A percentile compares a stretch with the other conserved stretches of the same genome.
Conservation (phyloP, 1,284 basidiomycete genomes). For the Cyathus pygmaeus region DNA sequence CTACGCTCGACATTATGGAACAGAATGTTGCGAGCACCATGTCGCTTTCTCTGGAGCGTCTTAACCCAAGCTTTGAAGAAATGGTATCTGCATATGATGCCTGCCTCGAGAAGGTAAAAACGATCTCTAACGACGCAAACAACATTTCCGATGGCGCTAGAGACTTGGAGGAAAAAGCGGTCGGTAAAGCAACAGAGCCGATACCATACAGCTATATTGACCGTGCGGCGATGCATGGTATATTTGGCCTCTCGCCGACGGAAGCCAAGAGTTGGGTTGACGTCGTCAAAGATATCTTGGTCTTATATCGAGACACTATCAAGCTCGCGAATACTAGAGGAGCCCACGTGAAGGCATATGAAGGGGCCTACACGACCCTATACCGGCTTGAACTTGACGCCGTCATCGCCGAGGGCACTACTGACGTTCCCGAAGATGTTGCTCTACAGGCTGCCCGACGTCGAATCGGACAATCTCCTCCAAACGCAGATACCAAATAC, state of each 20-base stretch:
- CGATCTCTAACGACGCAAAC: too few species aligned
- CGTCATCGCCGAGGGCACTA: constrained; percentile 42
- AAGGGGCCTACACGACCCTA: constrained; percentile 59
- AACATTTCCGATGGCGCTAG: too few species aligned
- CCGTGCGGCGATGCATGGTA: constrained; percentile 11
- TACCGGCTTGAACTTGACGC: constrained; percentile 58
- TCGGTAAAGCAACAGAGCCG: too few species aligned
- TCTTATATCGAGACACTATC: constrained; percentile 46
- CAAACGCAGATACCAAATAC: constrained; percentile 64
- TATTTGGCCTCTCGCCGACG: constrained; percentile 44
- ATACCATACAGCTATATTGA: too few species aligned
- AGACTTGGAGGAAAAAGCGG: too few species aligned
- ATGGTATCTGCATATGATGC: too few species aligned
- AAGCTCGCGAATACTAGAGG: constrained; percentile 54
- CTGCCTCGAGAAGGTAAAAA: too few species aligned
- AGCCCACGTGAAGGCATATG: constrained; percentile 62
- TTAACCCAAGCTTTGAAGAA: not conserved
- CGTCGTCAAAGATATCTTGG: constrained; percentile 38
- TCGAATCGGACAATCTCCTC: constrained; percentile 61
- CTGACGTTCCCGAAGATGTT: constrained; percentile 51
- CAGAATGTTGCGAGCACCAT: constrained; percentile 62
- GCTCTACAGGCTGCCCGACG: constrained; percentile 58
- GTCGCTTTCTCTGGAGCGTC: constrained; percentile 63
- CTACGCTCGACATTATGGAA: constrained; percentile 54
- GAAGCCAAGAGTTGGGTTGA: constrained; percentile 47